Conservation (phyloP, 2,329 filamentous ascomycete species). For the Amauroascus niger region DNA sequence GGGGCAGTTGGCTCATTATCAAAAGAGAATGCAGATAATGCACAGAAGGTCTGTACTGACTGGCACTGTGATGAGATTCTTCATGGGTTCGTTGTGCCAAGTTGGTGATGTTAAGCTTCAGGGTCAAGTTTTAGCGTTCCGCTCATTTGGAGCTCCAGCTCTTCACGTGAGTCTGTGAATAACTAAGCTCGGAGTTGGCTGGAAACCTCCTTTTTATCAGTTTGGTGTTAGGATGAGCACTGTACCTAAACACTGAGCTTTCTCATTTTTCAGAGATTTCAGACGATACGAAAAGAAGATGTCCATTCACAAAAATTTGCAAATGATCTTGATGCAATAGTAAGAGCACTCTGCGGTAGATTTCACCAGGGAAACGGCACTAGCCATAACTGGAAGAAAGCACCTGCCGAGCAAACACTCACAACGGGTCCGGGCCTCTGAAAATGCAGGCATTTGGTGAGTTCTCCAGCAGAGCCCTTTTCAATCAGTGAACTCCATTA, state of each 20-base stretch:
- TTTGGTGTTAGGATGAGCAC: too few species aligned
- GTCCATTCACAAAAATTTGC: background rate
- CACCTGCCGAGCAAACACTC: slow-evolving; percentile 10
- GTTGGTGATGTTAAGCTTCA: background rate
- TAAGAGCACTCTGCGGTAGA: background rate
- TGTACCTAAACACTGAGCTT: too few species aligned
- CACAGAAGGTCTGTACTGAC: background rate
- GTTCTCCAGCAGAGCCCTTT: slow-evolving; percentile 14
- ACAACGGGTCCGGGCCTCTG: slow-evolving; percentile 9
- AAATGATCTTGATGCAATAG: background rate
- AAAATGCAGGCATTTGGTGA: slow-evolving; percentile 35
- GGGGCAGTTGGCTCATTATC: slow-evolving; percentile 26
- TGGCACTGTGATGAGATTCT: background rate
- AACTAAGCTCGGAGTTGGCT: slow-evolving; percentile 4
- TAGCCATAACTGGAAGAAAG: slow-evolving; percentile 4
- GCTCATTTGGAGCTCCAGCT: background rate
- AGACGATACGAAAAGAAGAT: too few species aligned
- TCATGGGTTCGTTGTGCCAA: background rate
- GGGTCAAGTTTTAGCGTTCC: background rate
- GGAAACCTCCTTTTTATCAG: too few species aligned
- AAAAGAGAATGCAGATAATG: background rate
- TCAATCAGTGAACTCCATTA: slow-evolving; percentile 13
- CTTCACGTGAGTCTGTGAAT: slow-evolving; percentile 5
- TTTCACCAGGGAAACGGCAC: background rate
- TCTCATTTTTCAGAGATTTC: too few species aligned